These are phyloP conservation scores for Euphorbia peplus DNA, from an alignment of 345 rosid genomes.

Conservation along the genomic window DNA sequence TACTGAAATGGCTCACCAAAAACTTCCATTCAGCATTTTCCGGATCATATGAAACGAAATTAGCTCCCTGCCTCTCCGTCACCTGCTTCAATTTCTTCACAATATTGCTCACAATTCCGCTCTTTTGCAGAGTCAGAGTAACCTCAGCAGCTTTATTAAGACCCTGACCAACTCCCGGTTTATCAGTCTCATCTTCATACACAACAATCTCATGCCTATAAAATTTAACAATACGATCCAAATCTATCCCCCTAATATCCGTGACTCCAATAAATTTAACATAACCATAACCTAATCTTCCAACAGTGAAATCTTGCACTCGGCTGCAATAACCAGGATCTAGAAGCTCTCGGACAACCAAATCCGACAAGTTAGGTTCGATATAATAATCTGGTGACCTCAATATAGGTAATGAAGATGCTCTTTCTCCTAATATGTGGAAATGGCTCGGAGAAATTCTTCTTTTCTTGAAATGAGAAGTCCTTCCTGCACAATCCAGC, in stretches of 20 bases:
- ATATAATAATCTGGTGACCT: constrained; percentile 53
- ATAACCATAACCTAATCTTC: constrained; percentile 72
- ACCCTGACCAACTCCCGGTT: constrained; percentile 76
- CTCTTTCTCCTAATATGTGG: constrained; percentile 29
- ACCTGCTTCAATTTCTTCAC: constrained; percentile 44
- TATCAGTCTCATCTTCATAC: constrained; percentile 67
- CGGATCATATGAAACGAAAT: constrained; percentile 62
- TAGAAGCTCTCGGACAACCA: constrained; percentile 44
- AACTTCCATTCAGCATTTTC: constrained; percentile 70
- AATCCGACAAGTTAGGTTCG: constrained; percentile 57
- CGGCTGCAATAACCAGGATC: constrained; percentile 70
- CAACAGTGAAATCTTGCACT: constrained; percentile 68
- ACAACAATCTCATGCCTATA: constrained; percentile 65
- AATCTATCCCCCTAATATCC: constrained; percentile 66
- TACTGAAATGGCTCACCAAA: constrained; percentile 80
- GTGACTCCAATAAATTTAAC: constrained; percentile 72
- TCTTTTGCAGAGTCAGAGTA: constrained; percentile 46
- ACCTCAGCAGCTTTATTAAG: constrained; percentile 93
- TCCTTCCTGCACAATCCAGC: constrained; percentile 18
- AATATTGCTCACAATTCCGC: constrained; percentile 29
- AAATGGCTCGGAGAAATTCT: constrained; percentile 28
- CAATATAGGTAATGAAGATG: constrained; percentile 51
- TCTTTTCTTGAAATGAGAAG: constrained; percentile 47
- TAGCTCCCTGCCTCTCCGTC: constrained; percentile 72
- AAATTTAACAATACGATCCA: constrained; percentile 71